A percentile compares a stretch with the other conserved stretches of the same genome.
phyloP scores from a whole-genome alignment of 139 green algal species.

The Chlamydomonas asymmetrica region DNA sequence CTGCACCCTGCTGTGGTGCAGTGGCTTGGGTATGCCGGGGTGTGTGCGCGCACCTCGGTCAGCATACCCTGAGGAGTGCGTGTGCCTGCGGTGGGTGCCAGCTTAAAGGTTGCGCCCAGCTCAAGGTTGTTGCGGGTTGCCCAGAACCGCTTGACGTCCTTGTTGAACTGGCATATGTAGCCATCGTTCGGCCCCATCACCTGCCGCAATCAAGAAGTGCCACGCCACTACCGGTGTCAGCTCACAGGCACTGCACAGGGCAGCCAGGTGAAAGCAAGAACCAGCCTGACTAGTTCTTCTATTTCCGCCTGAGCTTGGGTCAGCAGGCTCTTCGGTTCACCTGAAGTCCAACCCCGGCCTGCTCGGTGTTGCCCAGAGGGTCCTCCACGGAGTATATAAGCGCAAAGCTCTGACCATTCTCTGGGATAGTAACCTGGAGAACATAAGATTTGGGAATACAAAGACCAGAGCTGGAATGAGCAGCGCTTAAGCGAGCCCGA shows the following conservation, averaged over 20 bases:
- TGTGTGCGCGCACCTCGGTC: conserved; percentile 15
- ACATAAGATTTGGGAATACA: too few species aligned
- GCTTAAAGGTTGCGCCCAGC: conserved; percentile 69
- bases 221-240: too few species aligned
- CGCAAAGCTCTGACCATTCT: conserved; percentile 83
- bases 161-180: conserved; percentile 89
- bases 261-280: too few species aligned
- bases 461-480: too few species aligned
- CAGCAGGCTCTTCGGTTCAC: conserved; percentile 26
- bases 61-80: conserved; percentile 11
- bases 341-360: conserved; percentile 73
- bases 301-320: background rate
- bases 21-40: background rate
- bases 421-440: conserved; percentile 77
- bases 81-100: conserved; percentile 6
- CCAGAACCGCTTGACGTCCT: conserved; percentile 77
- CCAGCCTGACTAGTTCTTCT: background rate
- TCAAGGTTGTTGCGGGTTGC: conserved; percentile 59
- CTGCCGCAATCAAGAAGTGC: too few species aligned
- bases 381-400: conserved; percentile 96
- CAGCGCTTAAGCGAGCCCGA: too few species aligned
- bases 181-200: conserved; percentile 91
- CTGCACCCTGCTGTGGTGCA: background rate
- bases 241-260: too few species aligned
- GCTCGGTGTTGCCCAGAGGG: conserved; percentile 51